phyloP scores from a whole-genome alignment of 106 monocot species.

The Phalaenopsis aphrodite region DNA sequence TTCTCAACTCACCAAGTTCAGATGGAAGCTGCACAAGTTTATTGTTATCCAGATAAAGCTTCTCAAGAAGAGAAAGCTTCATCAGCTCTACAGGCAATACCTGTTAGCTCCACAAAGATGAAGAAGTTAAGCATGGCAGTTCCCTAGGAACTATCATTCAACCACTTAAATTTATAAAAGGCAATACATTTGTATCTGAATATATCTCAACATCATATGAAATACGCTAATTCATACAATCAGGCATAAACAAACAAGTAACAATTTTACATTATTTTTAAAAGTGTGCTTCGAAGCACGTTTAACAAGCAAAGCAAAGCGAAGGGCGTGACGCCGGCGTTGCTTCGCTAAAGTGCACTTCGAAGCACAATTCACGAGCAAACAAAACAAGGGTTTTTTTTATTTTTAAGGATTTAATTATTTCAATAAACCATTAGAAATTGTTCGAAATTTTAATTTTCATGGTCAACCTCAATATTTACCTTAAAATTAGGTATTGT shows the following conservation, averaged over 20 bases:
- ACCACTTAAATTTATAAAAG: neutral
- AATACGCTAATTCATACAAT: neutral
- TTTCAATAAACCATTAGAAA: too few relatives aligned
- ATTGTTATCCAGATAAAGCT: conserved; percentile 84
- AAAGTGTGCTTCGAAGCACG: too few relatives aligned
- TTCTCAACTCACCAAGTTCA: conserved; percentile 81
- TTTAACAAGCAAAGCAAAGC: too few relatives aligned
- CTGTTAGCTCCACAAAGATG: conserved; percentile 19
- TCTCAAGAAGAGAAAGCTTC: conserved; percentile 65
- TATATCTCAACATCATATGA: neutral
- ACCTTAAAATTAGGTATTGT: too few relatives aligned
- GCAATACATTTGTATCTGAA: neutral
- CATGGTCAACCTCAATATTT: too few relatives aligned
- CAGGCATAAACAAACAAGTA: neutral
- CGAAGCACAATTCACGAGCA: too few relatives aligned
- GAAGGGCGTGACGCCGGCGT: too few relatives aligned
- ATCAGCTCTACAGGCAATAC: conserved; percentile 80
- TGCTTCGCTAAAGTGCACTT: too few relatives aligned
- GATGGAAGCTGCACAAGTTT: conserved; percentile 69
- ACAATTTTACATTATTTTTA: too few relatives aligned
- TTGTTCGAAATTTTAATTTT: too few relatives aligned
- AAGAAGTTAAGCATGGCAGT: neutral
- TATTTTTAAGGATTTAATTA: too few relatives aligned
- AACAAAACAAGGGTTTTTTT: too few relatives aligned
- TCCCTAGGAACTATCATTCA: neutral